Conservation (phyloP, 2,329 filamentous ascomycete genomes). For the Rugonectria rugulosa region DNA sequence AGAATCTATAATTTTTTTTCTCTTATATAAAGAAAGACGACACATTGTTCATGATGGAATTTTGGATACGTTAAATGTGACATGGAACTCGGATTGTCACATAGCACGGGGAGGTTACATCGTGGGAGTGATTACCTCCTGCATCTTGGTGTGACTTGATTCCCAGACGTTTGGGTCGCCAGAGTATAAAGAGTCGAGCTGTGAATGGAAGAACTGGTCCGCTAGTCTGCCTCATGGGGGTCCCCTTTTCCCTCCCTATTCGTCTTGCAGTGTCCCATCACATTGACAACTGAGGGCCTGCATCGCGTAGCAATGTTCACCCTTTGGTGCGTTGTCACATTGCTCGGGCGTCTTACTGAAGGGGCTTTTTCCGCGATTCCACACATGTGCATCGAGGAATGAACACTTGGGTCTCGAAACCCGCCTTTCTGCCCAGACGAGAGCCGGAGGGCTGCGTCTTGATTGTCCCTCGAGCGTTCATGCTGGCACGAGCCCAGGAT, state of each 20-base stretch:
- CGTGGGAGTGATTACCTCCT: too few relatives aligned
- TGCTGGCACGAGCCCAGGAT: slow-evolving; percentile 1
- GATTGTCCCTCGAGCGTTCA: slow-evolving; percentile 1
- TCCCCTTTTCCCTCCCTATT: too few relatives aligned
- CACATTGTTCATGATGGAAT: neutral
- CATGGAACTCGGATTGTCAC: neutral
- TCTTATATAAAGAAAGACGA: slow-evolving; percentile 36
- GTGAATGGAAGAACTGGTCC: neutral
- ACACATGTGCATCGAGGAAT: neutral
- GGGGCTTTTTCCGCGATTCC: too few relatives aligned
- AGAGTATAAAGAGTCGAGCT: too few relatives aligned
- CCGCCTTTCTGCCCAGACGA: neutral
- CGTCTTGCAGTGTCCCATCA: neutral
- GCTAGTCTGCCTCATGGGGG: neutral
- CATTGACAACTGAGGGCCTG: neutral
- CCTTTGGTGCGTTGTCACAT: neutral
- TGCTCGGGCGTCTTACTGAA: too few relatives aligned
- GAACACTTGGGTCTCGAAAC: neutral
- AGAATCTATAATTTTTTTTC: slow-evolving; percentile 41
- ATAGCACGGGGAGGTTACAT: too few relatives aligned
- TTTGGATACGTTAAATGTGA: neutral
- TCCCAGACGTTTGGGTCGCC: too few relatives aligned
- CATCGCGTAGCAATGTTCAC: neutral
- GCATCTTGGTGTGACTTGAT: too few relatives aligned
- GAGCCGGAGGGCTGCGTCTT: neutral